phyloP scores from a whole-genome alignment of 2,329 filamentous ascomycete genomes.

The Epicoccum nigrum region DNA sequence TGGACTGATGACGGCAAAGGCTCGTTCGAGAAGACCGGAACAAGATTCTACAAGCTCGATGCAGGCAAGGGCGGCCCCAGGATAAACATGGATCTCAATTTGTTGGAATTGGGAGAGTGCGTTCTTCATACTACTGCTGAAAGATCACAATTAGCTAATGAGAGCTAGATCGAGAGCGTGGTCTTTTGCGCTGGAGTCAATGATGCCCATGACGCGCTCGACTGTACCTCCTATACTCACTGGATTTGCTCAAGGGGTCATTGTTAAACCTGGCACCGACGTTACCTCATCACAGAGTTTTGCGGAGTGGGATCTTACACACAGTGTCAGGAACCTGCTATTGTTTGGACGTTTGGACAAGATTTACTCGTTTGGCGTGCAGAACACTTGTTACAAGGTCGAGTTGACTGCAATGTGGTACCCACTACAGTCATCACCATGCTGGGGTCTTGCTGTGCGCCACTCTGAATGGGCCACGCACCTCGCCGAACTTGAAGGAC shows the following conservation, averaged over 20 bases:
- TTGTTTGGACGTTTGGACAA: constrained; percentile 28
- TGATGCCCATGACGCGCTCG: constrained; percentile 24
- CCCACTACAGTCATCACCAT: constrained; percentile 22
- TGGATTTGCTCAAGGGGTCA: constrained; percentile 30
- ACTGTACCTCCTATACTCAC: constrained; percentile 30
- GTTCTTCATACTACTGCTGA: constrained; percentile 3
- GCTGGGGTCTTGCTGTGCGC: constrained; percentile 41
- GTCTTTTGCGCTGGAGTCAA: constrained; percentile 39
- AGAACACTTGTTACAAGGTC: constrained; percentile 35
- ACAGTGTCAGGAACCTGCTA: constrained; percentile 23
- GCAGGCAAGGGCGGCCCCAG: constrained; percentile 19
- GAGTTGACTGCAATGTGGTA: constrained; percentile 40
- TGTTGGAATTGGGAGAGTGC: constrained; percentile 41
- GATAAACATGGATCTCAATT: constrained; percentile 41
- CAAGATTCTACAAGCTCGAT: constrained; percentile 31
- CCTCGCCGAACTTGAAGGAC: constrained; percentile 34
- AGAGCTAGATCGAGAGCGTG: constrained; percentile 31
- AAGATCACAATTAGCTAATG: no score
- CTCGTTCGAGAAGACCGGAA: constrained; percentile 35
- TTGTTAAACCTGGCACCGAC: constrained; percentile 25
- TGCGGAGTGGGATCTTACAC: constrained; percentile 24
- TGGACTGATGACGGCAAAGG: constrained; percentile 42
- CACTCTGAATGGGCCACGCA: constrained; percentile 39
- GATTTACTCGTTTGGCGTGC: constrained; percentile 40
- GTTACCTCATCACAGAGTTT: constrained; percentile 24